A percentile compares a stretch with the other conserved stretches of the same genome.
These are phyloP conservation scores for Combretum micranthum DNA, from an alignment of 345 rosid genomes.

Conservation along the genomic window DNA sequence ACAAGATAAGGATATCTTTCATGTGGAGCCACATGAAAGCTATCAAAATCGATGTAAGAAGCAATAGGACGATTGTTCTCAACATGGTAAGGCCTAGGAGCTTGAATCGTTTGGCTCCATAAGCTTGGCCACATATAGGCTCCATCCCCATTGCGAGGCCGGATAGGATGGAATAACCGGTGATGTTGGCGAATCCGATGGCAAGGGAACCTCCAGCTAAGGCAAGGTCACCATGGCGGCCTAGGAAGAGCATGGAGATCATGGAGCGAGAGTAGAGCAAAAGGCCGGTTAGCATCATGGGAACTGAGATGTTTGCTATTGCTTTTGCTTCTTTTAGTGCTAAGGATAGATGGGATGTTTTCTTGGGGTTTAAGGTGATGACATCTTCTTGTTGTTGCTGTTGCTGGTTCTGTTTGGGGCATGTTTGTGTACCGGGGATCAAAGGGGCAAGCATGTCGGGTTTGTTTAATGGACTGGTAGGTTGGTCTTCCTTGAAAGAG, in stretches of 20 bases:
- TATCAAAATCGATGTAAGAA: slow-evolving; percentile 18
- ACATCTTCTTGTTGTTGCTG: no score
- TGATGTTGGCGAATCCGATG: slow-evolving; percentile 14
- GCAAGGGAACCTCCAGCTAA: slow-evolving; percentile 12
- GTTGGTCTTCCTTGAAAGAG: no score
- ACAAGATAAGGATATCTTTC: slow-evolving; percentile 20
- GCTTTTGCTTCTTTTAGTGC: neutral
- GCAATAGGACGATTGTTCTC: slow-evolving; percentile 21
- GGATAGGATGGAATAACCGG: slow-evolving; percentile 1
- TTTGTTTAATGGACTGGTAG: no score
- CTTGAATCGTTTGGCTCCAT: slow-evolving; percentile 22
- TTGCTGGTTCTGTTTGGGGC: no score
- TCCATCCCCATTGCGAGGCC: slow-evolving; percentile 17
- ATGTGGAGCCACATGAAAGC: slow-evolving; percentile 27
- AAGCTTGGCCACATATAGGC: slow-evolving; percentile 32
- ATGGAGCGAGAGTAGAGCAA: slow-evolving; percentile 1
- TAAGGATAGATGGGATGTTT: neutral
- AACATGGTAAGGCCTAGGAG: slow-evolving; percentile 28
- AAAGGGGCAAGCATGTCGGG: no score
- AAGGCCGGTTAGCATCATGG: neutral
- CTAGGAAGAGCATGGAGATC: slow-evolving; percentile 1
- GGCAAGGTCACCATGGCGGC: neutral
- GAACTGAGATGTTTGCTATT: neutral
- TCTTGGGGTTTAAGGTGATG: neutral
- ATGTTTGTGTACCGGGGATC: no score